Conservation (phyloP, 768 basidiomycete genomes). For the Amanita pallidorosea region DNA sequence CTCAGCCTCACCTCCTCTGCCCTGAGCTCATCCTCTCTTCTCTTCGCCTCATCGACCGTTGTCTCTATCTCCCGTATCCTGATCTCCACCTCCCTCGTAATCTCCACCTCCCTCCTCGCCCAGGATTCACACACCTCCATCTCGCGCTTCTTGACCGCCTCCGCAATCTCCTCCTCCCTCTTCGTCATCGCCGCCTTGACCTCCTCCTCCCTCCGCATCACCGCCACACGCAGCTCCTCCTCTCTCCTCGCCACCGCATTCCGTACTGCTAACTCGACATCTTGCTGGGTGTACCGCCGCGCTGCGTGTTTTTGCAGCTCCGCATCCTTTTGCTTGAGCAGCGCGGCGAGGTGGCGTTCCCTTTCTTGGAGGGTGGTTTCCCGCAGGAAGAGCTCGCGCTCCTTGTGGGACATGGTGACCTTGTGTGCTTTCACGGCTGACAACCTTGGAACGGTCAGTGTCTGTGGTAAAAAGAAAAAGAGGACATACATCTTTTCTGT, state of each 20-base stretch:
- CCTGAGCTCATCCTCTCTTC: slow-evolving; percentile 42
- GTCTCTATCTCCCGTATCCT: slow-evolving; percentile 38
- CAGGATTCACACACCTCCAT: slow-evolving; percentile 54
- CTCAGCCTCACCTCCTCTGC: slow-evolving; percentile 40
- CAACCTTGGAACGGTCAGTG: slow-evolving; percentile 33
- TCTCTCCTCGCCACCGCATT: slow-evolving; percentile 54
- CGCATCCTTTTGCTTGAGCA: slow-evolving; percentile 46
- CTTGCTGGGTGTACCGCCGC: slow-evolving; percentile 19
- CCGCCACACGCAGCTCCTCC: slow-evolving; percentile 54
- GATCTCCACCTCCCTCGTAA: slow-evolving; percentile 40
- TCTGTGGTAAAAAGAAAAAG: neutral
- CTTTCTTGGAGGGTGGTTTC: slow-evolving; percentile 45
- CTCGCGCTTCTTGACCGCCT: slow-evolving; percentile 53
- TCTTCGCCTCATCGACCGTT: slow-evolving; percentile 36
- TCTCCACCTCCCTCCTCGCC: slow-evolving; percentile 37
- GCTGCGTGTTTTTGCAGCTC: slow-evolving; percentile 46
- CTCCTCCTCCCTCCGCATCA: slow-evolving; percentile 61
- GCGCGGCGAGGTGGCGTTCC: slow-evolving; percentile 37
- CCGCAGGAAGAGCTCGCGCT: slow-evolving; percentile 51
- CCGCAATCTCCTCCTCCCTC: slow-evolving; percentile 64
- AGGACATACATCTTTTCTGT: slow-evolving; percentile 63
- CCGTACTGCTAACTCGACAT: slow-evolving; percentile 36
- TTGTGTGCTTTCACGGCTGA: slow-evolving; percentile 56
- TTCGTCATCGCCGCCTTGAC: slow-evolving; percentile 52
- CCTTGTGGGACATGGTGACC: slow-evolving; percentile 39